These are phyloP conservation scores for Leavenworthia alabamica DNA, from an alignment of 345 rosid genomes.

Conservation along the genomic window DNA sequence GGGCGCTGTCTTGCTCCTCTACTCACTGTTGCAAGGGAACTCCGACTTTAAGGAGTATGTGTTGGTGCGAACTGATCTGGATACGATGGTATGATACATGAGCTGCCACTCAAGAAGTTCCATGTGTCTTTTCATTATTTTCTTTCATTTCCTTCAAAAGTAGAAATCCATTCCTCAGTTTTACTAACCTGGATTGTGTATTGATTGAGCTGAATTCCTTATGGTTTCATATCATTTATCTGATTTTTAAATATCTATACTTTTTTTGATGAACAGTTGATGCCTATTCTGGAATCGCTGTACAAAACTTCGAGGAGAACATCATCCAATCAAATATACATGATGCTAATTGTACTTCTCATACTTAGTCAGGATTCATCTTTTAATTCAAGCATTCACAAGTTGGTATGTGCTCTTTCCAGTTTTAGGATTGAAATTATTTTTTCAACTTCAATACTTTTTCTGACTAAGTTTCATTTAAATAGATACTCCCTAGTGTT, in stretches of 20 bases:
- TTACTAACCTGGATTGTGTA: neutral
- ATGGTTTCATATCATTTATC: neutral
- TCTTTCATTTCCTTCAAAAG: neutral
- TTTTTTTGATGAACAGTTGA: constrained; percentile 50
- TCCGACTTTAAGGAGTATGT: constrained; percentile 90
- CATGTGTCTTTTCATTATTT: neutral
- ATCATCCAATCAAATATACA: constrained; percentile 88
- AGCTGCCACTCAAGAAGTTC: constrained; percentile 6
- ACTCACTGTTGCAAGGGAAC: constrained; percentile 86
- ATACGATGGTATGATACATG: constrained; percentile 69
- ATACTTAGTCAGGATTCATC: constrained; percentile 97
- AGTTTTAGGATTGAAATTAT: neutral
- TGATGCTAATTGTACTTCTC: constrained; percentile 92
- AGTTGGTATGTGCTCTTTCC: constrained; percentile 53
- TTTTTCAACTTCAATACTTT: neutral
- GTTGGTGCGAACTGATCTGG: constrained; percentile 92
- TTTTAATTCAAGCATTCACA: constrained; percentile 88
- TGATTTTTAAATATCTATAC: neutral
- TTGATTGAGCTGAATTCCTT: constrained; percentile 7
- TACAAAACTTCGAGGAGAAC: constrained; percentile 83
- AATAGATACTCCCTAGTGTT: constrained; percentile 73
- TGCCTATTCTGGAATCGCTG: constrained; percentile 90
- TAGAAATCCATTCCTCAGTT: neutral
- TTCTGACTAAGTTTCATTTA: constrained; percentile 20
- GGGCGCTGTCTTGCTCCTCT: constrained; percentile 79